Evolutionary conservation across 1,284 basidiomycete genomes (phyloP), one percentile per base, ranked within the genome.

Genomic region (Ustilago sp.): DNA sequence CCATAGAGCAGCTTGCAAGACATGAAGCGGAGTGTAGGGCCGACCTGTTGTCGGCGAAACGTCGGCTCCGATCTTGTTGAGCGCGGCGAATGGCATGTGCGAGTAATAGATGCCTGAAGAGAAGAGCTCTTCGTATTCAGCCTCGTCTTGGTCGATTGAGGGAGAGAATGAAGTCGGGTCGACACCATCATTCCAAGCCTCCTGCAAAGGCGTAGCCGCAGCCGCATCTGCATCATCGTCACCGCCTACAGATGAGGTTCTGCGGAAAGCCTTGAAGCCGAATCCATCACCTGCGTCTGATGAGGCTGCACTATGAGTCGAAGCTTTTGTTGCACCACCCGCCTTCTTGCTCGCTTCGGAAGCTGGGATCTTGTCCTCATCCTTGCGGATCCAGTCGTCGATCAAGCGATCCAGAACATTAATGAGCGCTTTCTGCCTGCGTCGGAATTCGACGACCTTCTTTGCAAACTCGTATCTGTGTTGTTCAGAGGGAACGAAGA

Each of bases 391-490:
- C 65, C 65, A 76, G 2, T 63, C 60, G 8, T 72, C 68, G 52
- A 76, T 76, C 34, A 76, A 59, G 32, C 68, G 64, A 31, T 71
- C 74, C 0, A 77, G 63, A 32, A 73, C 66, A 34, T 66, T 66
- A 60, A 77, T 73, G 12, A 72, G 59, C 3, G 64, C 82, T 83
- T 86, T 87, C 11, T 86, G 86, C 19, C 69, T 86, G 71, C 92
- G 87, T 57, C 92, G 88, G 61, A 95, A 85, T 81, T 95, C 93
- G 0, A 94, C 90, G 0, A 95, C 90, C 9, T 90, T 87, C 56
- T 90, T 89, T 2, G 93, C 93, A 85, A 94, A 89, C 47, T 91
- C 89, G 85, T 95, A 98, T 68, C 94, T 87, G 76, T 93, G 92
- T 75, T 90, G 89, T 86, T 97, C 95, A 23, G 90, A 90, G 64